A percentile compares a stretch with the other conserved stretches of the same genome.
These are phyloP conservation scores for Scheffersomyces amazonensis DNA, from an alignment of 805 yeast genomes.

Conservation along the genomic window DNA sequence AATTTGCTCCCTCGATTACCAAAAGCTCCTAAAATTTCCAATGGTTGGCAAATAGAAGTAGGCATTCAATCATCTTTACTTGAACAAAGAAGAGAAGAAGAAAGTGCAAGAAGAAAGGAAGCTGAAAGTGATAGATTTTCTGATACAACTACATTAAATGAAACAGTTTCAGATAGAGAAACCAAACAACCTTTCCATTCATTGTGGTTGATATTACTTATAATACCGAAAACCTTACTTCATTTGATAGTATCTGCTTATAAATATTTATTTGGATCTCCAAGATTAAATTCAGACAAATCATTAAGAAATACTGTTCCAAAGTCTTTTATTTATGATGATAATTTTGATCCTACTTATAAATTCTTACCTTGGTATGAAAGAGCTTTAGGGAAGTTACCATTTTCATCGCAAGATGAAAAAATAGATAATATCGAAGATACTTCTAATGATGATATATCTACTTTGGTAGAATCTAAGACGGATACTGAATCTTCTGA, in stretches of 20 bases:
- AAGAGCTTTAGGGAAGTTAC: no score
- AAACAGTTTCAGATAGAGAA: neutral
- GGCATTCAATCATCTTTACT: constrained; percentile 34
- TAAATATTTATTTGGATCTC: constrained; percentile 19
- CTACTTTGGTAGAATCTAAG: neutral
- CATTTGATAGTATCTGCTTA: constrained; percentile 37
- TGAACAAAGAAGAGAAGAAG: constrained; percentile 10
- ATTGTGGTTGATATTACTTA: constrained; percentile 47
- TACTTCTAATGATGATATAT: neutral
- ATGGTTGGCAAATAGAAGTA: constrained; percentile 42
- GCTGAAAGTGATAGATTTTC: neutral
- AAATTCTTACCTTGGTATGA: constrained; percentile 6
- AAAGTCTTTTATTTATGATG: constrained; percentile 22
- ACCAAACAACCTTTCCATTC: constrained; percentile 23
- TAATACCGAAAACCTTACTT: constrained; percentile 53
- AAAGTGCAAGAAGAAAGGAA: constrained; percentile 1
- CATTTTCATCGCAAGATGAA: neutral
- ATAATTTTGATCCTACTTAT: constrained; percentile 18
- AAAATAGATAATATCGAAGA: neutral
- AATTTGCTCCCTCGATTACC: constrained; percentile 35
- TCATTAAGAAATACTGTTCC: constrained; percentile 17
- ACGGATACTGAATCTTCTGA: neutral
- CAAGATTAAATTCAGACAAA: neutral
- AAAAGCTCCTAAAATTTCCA: constrained; percentile 36
- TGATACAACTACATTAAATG: neutral